Evolutionary conservation across 2,329 filamentous ascomycete species (phyloP), one percentile per base, ranked within the genome.

Genomic region (Nemania serpens): DNA sequence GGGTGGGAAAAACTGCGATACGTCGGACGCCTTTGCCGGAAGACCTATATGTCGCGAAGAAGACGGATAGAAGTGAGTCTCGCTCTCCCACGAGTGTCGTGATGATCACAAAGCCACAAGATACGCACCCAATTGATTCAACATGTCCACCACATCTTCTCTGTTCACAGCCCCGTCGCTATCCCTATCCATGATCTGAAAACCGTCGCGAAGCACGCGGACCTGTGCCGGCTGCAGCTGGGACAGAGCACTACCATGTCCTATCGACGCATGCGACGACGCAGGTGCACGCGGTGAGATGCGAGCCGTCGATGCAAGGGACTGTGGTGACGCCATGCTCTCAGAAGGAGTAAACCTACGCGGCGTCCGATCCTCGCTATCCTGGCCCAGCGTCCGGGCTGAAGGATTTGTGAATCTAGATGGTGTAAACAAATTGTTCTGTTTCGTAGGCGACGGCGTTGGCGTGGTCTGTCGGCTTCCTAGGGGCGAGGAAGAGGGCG

Each of bases 131-230:
- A 97, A 82, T 71, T 96, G 93, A 61, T 84, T 86, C 34, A 99
- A 84, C 84, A 97, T 96, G 70, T 96, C 91, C 15, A 87, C 87
- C 5, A 99, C 88, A 73, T 96, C 92, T 20, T 94, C 90, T 61
- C 90, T 84, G 67, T 89, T 90, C 63, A 99, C 88, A 52, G 85
- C 81, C 17, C 94, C 93, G 71, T 95, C 92, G 71, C 92, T 93
- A 75, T 95, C 89, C 62, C 91, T 85, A 75, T 98, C 95, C 48
- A 99, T 82, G 61, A 97, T 93, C 75, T 96, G 91, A 75, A 98
- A 99, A 0, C 90, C 92, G 73, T 98, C 94, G 62, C 95, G 87
- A 76, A 99, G 85, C 69, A 91, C 91, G 70, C 93, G 87, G 37
- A 97, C 87, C 69, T 97, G 91, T 2, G 91, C 82, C 2, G 91